phyloP scores from a whole-genome alignment of 2,329 filamentous ascomycete species.

The Trichophyton schoenleinii region DNA sequence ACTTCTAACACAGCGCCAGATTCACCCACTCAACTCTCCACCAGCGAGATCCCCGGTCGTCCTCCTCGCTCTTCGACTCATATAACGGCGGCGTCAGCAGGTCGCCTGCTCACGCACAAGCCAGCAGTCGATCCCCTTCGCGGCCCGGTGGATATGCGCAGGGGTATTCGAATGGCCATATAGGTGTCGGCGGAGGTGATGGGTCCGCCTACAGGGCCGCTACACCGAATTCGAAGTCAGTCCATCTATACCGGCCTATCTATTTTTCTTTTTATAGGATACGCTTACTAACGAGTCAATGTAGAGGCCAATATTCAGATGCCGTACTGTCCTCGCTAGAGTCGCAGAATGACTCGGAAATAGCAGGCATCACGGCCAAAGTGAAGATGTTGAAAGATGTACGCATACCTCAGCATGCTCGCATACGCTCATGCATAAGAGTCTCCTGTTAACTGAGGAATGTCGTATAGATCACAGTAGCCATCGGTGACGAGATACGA shows the following conservation, averaged over 20 bases:
- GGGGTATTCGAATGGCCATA: constrained; percentile 14
- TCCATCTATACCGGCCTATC: constrained; percentile 8
- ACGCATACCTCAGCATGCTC: constrained; percentile 27
- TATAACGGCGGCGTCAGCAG: constrained; percentile 46
- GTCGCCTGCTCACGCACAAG: constrained; percentile 14
- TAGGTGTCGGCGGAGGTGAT: constrained; percentile 17
- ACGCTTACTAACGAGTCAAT: background rate
- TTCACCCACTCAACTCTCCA: constrained; percentile 57
- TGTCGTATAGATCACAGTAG: constrained; percentile 59
- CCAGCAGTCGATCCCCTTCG: constrained; percentile 26
- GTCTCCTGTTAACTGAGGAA: background rate
- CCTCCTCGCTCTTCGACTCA: constrained; percentile 62
- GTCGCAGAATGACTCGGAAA: constrained; percentile 83
- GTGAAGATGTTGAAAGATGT: constrained; percentile 83
- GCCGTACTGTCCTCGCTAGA: constrained; percentile 87
- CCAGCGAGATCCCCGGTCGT: constrained; percentile 53
- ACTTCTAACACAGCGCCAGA: constrained; percentile 30
- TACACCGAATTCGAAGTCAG: constrained; percentile 58
- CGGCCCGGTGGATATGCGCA: constrained; percentile 21
- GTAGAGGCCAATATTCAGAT: constrained; percentile 74
- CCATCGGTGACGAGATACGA: constrained; percentile 91
- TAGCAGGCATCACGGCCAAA: constrained; percentile 82
- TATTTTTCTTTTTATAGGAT: background rate
- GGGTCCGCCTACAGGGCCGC: constrained; percentile 45
- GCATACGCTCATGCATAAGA: constrained; percentile 6